phyloP scores from a whole-genome alignment of 2,329 filamentous ascomycete genomes.

The Fusarium guadeloupense region DNA sequence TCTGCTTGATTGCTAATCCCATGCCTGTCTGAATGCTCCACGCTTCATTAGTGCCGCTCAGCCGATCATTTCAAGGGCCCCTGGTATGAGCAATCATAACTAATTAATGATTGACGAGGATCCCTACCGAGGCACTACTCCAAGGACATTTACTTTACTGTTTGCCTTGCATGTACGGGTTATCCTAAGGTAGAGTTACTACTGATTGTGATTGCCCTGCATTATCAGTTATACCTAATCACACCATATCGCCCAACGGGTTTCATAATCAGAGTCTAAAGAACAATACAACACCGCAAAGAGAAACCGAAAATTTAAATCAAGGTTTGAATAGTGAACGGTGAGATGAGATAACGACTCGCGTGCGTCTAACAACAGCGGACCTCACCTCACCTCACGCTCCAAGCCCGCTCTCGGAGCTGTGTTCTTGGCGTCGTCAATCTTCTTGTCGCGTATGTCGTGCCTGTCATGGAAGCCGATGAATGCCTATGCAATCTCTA shows the following conservation, averaged over 20 bases:
- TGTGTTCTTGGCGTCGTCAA: constrained; percentile 21
- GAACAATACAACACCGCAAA: not conserved
- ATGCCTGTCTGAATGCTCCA: constrained; percentile 1
- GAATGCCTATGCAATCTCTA: constrained; percentile 1
- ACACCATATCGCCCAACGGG: not conserved
- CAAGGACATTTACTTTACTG: too few relatives aligned
- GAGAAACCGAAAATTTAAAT: not conserved
- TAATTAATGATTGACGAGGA: not conserved
- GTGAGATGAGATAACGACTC: constrained; percentile 16
- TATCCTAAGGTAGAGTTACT: too few relatives aligned
- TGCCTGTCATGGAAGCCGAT: constrained; percentile 8
- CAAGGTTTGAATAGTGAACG: constrained; percentile 15
- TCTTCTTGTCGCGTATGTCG: not conserved
- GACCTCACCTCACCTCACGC: not conserved
- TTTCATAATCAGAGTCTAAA: not conserved
- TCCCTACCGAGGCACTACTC: too few relatives aligned
- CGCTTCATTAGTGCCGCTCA: constrained; percentile 22
- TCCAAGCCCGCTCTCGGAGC: constrained; percentile 10
- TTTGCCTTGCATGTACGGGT: too few relatives aligned
- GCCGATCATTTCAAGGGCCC: constrained; percentile 17
- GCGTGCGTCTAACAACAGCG: constrained; percentile 7
- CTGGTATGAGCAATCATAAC: constrained; percentile 7
- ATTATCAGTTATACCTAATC: too few relatives aligned
- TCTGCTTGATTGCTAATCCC: not conserved
- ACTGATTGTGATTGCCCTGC: too few relatives aligned